phyloP scores from a whole-genome alignment of 2,329 filamentous ascomycete genomes.

The Alternaria consortialis region DNA sequence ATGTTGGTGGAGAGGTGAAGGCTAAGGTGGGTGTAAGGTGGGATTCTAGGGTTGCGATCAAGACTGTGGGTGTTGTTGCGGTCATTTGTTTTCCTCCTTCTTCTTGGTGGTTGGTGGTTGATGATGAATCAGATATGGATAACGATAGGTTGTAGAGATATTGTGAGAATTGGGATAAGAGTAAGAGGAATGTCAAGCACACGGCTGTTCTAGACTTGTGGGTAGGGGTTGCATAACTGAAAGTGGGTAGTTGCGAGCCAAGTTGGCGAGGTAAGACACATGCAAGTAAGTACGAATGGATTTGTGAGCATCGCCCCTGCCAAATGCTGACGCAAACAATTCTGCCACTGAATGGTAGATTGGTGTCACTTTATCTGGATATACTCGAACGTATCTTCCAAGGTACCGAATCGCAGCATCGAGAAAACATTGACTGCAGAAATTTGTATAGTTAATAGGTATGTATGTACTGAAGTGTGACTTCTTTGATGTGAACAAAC shows the following conservation, averaged over 20 bases:
- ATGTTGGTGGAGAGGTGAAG: constrained; percentile 12
- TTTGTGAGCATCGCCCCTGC: not conserved
- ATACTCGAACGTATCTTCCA: not conserved
- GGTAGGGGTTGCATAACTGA: not conserved
- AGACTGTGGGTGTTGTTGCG: constrained; percentile 14
- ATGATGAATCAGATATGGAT: not conserved
- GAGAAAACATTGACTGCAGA: not conserved
- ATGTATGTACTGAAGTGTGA: not conserved
- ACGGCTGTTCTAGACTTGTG: not conserved
- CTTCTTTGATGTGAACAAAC: not conserved
- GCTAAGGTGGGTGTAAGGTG: constrained; percentile 29
- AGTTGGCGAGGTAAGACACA: not conserved
- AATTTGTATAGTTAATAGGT: not conserved
- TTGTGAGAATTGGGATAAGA: not conserved
- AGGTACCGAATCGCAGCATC: not conserved
- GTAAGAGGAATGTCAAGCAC: not conserved
- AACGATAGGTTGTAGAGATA: not conserved
- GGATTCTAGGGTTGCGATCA: constrained; percentile 41
- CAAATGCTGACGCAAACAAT: not conserved
- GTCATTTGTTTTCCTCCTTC: not conserved
- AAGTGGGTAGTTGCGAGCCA: not conserved
- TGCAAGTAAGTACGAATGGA: not conserved
- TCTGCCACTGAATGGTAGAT: not conserved
- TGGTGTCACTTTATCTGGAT: not conserved
- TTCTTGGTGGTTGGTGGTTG: not conserved